phyloP scores from a whole-genome alignment of 2,329 filamentous ascomycete genomes.

The Nigrospora sphaerica region DNA sequence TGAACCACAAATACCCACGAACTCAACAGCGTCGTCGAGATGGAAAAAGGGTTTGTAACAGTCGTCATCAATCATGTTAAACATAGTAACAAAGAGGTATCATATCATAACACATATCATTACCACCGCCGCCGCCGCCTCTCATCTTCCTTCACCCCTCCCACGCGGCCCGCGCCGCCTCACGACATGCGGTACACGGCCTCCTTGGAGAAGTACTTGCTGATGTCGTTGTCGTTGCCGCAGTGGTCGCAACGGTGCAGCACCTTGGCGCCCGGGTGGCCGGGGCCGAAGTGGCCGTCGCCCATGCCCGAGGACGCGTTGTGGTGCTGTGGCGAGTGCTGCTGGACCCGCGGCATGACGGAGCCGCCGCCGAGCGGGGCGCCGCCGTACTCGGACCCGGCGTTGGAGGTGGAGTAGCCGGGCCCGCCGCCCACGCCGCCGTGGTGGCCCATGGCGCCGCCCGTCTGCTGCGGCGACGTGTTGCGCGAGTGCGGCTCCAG shows the following conservation, averaged over 20 bases:
- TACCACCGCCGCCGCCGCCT: too few relatives aligned
- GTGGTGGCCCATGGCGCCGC: neutral
- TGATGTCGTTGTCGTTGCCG: constrained; percentile 13
- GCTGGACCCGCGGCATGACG: neutral
- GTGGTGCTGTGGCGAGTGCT: neutral
- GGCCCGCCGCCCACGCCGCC: neutral
- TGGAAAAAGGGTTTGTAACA: too few relatives aligned
- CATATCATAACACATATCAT: too few relatives aligned
- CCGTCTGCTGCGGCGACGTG: neutral
- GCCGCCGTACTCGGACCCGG: neutral
- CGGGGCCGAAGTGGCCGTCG: constrained; percentile 10
- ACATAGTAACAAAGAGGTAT: too few relatives aligned
- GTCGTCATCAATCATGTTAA: too few relatives aligned
- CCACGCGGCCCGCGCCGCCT: neutral
- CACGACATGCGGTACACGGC: constrained; percentile 12
- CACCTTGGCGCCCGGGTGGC: constrained; percentile 11
- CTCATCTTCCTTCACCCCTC: too few relatives aligned
- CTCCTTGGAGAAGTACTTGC: constrained; percentile 13
- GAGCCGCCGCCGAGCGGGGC: neutral
- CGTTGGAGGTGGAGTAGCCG: neutral
- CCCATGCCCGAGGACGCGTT: neutral
- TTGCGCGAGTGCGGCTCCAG: too few relatives aligned
- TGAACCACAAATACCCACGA: too few relatives aligned
- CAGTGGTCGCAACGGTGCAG: constrained; percentile 12
- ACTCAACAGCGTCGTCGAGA: too few relatives aligned